phyloP scores from a whole-genome alignment of 2,329 filamentous ascomycete species.

The Aureobasidium sp. region DNA sequence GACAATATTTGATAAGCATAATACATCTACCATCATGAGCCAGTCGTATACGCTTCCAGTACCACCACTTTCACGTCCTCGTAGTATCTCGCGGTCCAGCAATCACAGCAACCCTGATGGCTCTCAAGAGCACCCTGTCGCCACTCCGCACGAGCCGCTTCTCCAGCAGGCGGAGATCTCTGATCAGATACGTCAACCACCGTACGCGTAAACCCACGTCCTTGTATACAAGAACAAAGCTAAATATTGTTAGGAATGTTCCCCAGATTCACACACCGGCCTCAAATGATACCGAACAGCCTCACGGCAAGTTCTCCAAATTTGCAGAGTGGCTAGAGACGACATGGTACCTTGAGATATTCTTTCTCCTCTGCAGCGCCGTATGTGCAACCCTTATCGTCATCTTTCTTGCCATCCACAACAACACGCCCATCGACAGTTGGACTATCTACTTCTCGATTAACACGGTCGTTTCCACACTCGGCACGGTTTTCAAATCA shows the following conservation, averaged over 20 bases:
- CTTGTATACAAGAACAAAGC: neutral
- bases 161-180: neutral
- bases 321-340: neutral
- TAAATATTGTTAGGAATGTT: neutral
- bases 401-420: neutral
- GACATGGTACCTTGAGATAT: neutral
- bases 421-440: neutral
- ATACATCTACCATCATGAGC: neutral
- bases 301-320: neutral
- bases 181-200: no score
- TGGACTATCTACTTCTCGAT: slow-evolving; percentile 1
- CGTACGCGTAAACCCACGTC: neutral
- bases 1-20: neutral
- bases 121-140: neutral
- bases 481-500: neutral
- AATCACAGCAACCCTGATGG: neutral
- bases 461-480: neutral
- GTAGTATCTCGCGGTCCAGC: neutral
- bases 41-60: neutral
- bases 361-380: neutral
- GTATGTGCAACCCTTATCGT: neutral
- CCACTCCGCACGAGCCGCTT: neutral
- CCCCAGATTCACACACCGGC: neutral
- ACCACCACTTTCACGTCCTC: neutral
- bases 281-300: neutral